Evolutionary conservation across 176 grass and related monocot genomes (phyloP).

Genomic region (Musa troglodytarum): DNA sequence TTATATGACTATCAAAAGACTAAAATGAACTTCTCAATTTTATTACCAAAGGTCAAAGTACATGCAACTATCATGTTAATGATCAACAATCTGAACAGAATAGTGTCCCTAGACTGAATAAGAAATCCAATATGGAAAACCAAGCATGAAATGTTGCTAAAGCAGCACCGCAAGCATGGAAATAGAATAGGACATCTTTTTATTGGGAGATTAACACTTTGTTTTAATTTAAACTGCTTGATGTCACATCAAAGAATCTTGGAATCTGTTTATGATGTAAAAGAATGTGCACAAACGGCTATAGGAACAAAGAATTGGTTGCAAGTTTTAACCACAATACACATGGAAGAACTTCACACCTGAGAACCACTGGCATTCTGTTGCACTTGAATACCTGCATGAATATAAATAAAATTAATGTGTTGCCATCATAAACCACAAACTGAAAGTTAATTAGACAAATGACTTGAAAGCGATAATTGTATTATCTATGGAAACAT

Average conservation of each 20-base stretch:
- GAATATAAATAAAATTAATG: constrained; percentile 5
- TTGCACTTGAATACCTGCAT: constrained; percentile 50
- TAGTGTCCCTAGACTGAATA: neutral
- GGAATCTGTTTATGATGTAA: neutral
- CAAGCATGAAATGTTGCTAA: neutral
- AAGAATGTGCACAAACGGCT: neutral
- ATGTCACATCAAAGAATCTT: neutral
- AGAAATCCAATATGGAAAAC: neutral
- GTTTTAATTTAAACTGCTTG: neutral
- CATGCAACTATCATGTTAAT: neutral
- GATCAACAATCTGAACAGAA: neutral
- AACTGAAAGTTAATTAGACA: neutral
- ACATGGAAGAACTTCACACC: constrained; percentile 29
- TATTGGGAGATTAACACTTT: neutral
- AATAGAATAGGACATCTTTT: neutral
- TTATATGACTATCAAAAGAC: neutral
- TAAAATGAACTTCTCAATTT: neutral
- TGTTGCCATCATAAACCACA: neutral
- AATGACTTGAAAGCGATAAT: neutral
- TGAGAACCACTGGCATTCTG: constrained; percentile 65
- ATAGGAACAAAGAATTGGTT: too few relatives aligned
- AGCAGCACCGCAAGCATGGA: neutral
- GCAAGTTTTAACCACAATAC: constrained; percentile 1
- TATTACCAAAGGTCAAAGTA: neutral
- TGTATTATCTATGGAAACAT: neutral